Conservation (phyloP, 768 basidiomycete genomes). For the Panaeolus cyanescens region DNA sequence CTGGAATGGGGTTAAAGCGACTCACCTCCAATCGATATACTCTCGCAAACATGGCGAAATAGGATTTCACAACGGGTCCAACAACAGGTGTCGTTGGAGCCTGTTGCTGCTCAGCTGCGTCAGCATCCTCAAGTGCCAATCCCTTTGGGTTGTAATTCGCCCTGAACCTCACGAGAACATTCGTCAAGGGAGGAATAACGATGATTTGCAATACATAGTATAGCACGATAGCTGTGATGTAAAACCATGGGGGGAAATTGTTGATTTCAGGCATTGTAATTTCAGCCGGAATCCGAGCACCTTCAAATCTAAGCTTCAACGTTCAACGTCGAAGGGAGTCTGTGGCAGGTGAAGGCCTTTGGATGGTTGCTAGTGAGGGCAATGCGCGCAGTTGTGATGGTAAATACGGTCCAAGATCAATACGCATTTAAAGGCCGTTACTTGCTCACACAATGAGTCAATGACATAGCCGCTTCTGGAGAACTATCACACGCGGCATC, state of each 20-base stretch:
- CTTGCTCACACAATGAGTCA: too few species aligned
- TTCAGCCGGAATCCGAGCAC: too few species aligned
- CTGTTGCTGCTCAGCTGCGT: conserved; percentile 70
- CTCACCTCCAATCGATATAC: conserved; percentile 75
- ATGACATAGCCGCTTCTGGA: too few species aligned
- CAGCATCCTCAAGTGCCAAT: conserved; percentile 50
- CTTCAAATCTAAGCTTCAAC: too few species aligned
- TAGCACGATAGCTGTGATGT: background rate
- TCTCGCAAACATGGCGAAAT: conserved; percentile 73
- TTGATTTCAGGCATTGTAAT: background rate
- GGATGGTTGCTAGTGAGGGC: too few species aligned
- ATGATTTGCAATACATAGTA: conserved; percentile 27
- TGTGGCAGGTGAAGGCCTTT: too few species aligned
- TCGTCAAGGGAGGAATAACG: conserved; percentile 64
- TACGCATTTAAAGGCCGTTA: too few species aligned
- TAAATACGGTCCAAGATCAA: too few species aligned
- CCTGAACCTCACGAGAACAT: conserved; percentile 73
- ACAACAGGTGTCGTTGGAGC: conserved; percentile 55
- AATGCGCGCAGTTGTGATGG: too few species aligned
- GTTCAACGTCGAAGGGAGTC: too few species aligned
- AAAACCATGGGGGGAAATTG: background rate
- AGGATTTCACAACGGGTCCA: conserved; percentile 73
- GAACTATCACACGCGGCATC: too few species aligned
- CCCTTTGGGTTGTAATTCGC: conserved; percentile 88
- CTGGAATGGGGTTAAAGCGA: background rate